Conservation (phyloP, 2,329 filamentous ascomycete genomes). For the Talaromyces sp. region DNA sequence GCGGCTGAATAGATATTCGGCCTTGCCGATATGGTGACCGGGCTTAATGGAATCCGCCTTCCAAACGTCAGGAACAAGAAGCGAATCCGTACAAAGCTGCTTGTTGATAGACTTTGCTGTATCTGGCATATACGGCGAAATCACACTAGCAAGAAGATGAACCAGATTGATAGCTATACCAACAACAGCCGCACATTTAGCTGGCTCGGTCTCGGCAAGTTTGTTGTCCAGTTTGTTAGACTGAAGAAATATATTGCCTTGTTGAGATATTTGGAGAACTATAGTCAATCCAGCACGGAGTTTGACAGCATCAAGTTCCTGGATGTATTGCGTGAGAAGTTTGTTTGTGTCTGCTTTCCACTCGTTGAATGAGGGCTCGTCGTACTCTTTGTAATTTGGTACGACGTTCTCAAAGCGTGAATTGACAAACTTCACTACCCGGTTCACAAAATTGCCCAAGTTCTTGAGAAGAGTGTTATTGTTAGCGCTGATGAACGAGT, state of each 20-base stretch:
- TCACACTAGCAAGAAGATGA: background rate
- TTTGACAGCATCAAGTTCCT: conserved; percentile 47
- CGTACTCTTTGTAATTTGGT: conserved; percentile 44
- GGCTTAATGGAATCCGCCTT: background rate
- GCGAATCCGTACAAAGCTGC: background rate
- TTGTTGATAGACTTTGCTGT: background rate
- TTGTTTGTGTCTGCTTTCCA: conserved; percentile 11
- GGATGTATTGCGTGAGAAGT: conserved; percentile 23
- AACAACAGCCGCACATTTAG: too few relatives aligned
- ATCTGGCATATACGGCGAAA: background rate
- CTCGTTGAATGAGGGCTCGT: conserved; percentile 30
- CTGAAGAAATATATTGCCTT: conserved; percentile 47
- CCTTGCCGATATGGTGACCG: background rate
- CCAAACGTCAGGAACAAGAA: background rate
- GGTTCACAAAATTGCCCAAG: conserved; percentile 52
- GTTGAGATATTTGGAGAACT: conserved; percentile 44
- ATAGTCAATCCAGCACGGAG: conserved; percentile 43
- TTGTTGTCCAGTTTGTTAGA: too few relatives aligned
- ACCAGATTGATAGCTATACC: conserved; percentile 36
- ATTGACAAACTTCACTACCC: conserved; percentile 50
- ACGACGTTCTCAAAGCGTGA: conserved; percentile 46
- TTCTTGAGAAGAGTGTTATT: too few relatives aligned
- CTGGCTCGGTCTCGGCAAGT: too few relatives aligned
- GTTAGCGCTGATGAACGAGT: too few relatives aligned
- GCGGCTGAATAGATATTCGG: background rate